Base-by-base conservation (phyloP, 2,329 filamentous ascomycete species). In the Diaporthe nobilis region DNA sequence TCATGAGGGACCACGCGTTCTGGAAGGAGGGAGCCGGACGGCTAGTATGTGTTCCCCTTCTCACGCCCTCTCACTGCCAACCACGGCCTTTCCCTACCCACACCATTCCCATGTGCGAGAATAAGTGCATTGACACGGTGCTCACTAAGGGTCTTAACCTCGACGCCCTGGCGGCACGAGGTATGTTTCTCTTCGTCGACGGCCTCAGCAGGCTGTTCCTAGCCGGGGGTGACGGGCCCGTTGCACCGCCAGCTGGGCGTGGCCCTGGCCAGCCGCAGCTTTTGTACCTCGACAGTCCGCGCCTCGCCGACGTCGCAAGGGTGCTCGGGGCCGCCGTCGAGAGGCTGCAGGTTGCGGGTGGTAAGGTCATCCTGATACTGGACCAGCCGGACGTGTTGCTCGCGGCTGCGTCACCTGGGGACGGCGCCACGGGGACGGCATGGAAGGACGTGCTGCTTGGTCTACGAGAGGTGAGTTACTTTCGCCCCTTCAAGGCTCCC, bases 1-100 rank as follows among this genome's bases (percentile, higher is more conserved):
- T 97, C 84, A 86, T 98, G 84, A 90, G 94, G 76, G 93, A 96
- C 80, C 90, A 89, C 78, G 86, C 90, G 1, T 97, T 98, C 82
- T 98, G 95, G 95, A 92, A 87, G 77, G 90, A 92, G 4, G 93
- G 94, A 68, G 89, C 89, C 2, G 89, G 91, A 72, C 92, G 92
- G 83, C 84, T 95, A 81, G 93, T 94, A 85, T 78, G 88, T 82
- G 78, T 57, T 31, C 22, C 31, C 55, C 1, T 28, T 55, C 13
- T 17, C 34, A n/a, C 37, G 2, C n/a, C 34, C 8, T 28, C 10
- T 31, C 22, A 51, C 63, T 28, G 31, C 65, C 31, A 28, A 7
- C 65, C 0, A 25, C 63, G 5, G 34, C 31, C 28, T 53, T 53
- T 65, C 63, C 37, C 10, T 10, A 13, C 57, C 63, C 60, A 34